Percentiles rank a stretch among this genome's conserved stretches.
Conservation (phyloP, 2,329 filamentous ascomycete genomes). For the Pseudopyricularia cyperi region DNA sequence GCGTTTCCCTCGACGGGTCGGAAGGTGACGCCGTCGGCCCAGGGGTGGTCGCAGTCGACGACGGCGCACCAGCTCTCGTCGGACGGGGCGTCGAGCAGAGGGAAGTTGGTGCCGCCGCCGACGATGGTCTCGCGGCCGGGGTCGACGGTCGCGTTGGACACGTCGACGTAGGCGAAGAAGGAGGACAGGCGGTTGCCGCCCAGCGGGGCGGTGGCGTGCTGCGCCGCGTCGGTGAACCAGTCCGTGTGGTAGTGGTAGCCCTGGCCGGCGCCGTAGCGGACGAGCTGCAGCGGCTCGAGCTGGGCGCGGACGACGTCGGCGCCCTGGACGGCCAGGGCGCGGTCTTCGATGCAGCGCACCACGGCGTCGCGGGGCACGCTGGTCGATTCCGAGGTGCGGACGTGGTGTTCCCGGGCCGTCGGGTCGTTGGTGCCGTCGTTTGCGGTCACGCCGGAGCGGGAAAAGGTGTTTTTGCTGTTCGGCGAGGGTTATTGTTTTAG, state of each 20-base stretch:
- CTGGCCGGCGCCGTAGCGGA: slow-evolving; percentile 29
- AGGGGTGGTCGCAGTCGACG: slow-evolving; percentile 33
- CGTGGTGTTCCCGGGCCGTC: slow-evolving; percentile 19
- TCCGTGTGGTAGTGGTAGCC: slow-evolving; percentile 37
- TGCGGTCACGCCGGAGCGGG: slow-evolving; percentile 25
- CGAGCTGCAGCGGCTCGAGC: slow-evolving; percentile 34
- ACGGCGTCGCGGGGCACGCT: slow-evolving; percentile 26
- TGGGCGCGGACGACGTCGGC: slow-evolving; percentile 21
- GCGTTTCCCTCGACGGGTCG: slow-evolving; percentile 31
- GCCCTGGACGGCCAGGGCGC: slow-evolving; percentile 32
- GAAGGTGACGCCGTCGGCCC: slow-evolving; percentile 33
- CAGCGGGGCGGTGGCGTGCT: slow-evolving; percentile 20
- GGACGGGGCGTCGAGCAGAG: slow-evolving; percentile 23
- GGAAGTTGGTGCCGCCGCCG: slow-evolving; percentile 36
- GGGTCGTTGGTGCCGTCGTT: slow-evolving; percentile 8
- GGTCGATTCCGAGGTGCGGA: slow-evolving; percentile 32
- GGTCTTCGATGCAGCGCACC: slow-evolving; percentile 32
- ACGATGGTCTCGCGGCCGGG: slow-evolving; percentile 2
- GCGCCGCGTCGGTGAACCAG: slow-evolving; percentile 29
- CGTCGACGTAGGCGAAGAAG: slow-evolving; percentile 34
- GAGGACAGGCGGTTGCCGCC: slow-evolving; percentile 31
- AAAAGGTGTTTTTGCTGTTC: slow-evolving; percentile 26
- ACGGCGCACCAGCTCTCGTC: slow-evolving; percentile 27
- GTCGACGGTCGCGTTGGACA: slow-evolving; percentile 12
- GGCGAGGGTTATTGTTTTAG: background rate